Percentiles rank a stretch among this genome's conserved stretches.
Conservation (phyloP, 1,284 basidiomycete genomes). For the Trichosporon sp. region DNA sequence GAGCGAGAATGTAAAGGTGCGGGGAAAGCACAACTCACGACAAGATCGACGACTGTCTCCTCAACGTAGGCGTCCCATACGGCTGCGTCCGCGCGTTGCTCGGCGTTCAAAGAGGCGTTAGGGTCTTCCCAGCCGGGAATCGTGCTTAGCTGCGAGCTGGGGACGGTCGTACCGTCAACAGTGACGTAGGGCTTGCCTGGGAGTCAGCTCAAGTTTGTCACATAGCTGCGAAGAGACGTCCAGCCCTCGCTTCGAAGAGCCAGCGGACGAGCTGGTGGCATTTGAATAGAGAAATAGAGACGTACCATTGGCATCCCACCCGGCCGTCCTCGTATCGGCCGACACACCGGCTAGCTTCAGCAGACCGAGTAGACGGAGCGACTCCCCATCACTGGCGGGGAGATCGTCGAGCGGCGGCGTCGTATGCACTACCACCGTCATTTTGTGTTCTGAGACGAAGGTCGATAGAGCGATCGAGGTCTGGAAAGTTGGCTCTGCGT, state of each 20-base stretch:
- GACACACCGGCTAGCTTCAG: constrained; percentile 25
- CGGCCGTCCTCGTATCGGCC: constrained; percentile 22
- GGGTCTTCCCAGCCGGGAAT: constrained; percentile 28
- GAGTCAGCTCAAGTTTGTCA: not conserved
- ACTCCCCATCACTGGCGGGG: constrained; percentile 32
- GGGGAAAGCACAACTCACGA: constrained; percentile 25
- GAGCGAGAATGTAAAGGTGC: not conserved
- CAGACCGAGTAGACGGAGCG: constrained; percentile 27
- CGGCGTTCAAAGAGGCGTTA: constrained; percentile 22
- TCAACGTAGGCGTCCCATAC: constrained; percentile 42
- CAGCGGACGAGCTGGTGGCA: not conserved
- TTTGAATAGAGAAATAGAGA: not conserved
- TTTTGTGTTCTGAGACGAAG: not conserved
- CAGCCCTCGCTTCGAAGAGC: not conserved
- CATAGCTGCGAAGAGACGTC: not conserved
- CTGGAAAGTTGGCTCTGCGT: not conserved
- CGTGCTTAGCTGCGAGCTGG: constrained; percentile 18
- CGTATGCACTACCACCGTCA: constrained; percentile 26
- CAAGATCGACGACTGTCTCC: constrained; percentile 36
- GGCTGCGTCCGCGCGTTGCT: constrained; percentile 28
- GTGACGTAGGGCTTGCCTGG: constrained; percentile 35
- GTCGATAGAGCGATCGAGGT: not conserved
- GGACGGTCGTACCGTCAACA: constrained; percentile 16
- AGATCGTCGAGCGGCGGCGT: constrained; percentile 32
- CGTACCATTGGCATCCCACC: constrained; percentile 29